These are phyloP conservation scores for Clarireedia hainanense DNA, from an alignment of 2,329 filamentous ascomycete species.

Conservation along the genomic window DNA sequence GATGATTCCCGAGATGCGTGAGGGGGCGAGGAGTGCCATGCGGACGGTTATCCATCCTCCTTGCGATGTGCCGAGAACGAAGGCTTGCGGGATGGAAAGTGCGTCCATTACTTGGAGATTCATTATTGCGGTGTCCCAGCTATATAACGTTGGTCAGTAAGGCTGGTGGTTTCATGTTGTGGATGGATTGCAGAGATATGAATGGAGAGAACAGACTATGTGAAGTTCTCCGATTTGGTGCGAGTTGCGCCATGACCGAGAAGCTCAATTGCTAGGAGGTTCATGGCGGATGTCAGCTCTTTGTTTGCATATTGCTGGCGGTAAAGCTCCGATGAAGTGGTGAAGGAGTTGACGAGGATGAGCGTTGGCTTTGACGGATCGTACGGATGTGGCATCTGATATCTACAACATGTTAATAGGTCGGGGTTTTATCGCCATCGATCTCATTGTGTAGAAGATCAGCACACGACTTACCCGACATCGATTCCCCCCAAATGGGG, in stretches of 20 bases:
- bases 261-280: slow-evolving; percentile 45
- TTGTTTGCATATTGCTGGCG: slow-evolving; percentile 36
- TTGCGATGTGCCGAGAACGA: slow-evolving; percentile 43
- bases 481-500: slow-evolving; percentile 41
- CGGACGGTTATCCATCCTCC: slow-evolving; percentile 44
- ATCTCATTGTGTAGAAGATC: neutral
- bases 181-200: neutral
- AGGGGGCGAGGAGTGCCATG: slow-evolving; percentile 44
- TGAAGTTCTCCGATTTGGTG: slow-evolving; percentile 37
- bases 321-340: slow-evolving; percentile 41
- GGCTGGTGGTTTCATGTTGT: neutral
- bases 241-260: slow-evolving; percentile 44
- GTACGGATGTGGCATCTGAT: slow-evolving; percentile 30
- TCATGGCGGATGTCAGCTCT: slow-evolving; percentile 35
- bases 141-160: neutral
- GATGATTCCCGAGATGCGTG: slow-evolving; percentile 40
- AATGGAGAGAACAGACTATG: slow-evolving; percentile 29
- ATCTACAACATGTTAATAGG: slow-evolving; percentile 2
- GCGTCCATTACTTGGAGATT: slow-evolving; percentile 47
- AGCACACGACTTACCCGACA: slow-evolving; percentile 33
- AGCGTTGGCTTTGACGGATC: slow-evolving; percentile 43
- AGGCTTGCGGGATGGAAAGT: slow-evolving; percentile 40
- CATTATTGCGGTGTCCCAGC: slow-evolving; percentile 47
- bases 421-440: neutral
- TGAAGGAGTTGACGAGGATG: slow-evolving; percentile 46